These are phyloP conservation scores for Neurospora sp. DNA, from an alignment of 2,329 filamentous ascomycete genomes.

Conservation along the genomic window DNA sequence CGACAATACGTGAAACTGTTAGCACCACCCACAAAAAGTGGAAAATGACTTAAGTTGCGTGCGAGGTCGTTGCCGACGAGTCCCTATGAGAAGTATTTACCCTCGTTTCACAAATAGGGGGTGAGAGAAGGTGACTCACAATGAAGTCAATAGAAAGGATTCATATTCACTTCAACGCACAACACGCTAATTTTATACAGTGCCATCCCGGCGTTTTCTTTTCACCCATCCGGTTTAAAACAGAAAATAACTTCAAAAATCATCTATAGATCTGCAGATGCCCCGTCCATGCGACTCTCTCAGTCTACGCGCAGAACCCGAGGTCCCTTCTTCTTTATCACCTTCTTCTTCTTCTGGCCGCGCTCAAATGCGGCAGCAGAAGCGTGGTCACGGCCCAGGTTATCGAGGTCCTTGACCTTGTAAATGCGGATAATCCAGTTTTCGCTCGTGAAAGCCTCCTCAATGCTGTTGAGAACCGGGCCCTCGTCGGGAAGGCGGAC, in stretches of 20 bases:
- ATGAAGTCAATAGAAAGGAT: not conserved
- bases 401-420: constrained; percentile 99
- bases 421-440: constrained; percentile 99
- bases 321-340: constrained; percentile 60
- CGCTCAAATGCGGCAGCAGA: constrained; percentile 60
- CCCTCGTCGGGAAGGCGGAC: constrained; percentile 67
- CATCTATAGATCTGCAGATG: constrained; percentile 11
- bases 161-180: not conserved
- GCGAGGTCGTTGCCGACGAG: not conserved
- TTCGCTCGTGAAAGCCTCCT: constrained; percentile 97
- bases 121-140: not conserved
- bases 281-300: constrained; percentile 5
- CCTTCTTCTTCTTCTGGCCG: constrained; percentile 77
- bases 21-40: not conserved
- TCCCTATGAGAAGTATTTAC: not conserved
- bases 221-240: constrained; percentile 5
- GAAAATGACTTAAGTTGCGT: not conserved
- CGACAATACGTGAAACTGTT: not conserved
- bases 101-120: not conserved
- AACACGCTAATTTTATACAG: constrained; percentile 6
- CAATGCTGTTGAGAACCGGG: constrained; percentile 77
- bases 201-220: constrained; percentile 8
- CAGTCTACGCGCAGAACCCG: constrained; percentile 65
- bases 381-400: constrained; percentile 81
- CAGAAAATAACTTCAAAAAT: constrained; percentile 9